phyloP scores from a whole-genome alignment of 768 basidiomycete species.

The Tremella mesenterica region DNA sequence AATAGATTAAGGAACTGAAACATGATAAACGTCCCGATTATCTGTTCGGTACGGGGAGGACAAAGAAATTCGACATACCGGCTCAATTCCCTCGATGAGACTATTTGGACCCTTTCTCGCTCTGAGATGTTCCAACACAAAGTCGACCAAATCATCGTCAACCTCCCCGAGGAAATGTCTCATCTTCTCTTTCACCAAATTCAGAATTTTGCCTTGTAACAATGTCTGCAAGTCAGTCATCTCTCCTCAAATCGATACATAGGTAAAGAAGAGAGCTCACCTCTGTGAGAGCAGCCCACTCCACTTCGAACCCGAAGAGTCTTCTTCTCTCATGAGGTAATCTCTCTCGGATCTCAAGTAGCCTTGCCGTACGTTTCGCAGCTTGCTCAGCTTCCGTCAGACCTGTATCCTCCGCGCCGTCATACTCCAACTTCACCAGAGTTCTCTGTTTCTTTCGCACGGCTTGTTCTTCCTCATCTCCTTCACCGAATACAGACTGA shows the following conservation, averaged over 20 bases:
- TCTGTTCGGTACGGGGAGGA: neutral
- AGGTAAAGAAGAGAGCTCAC: slow-evolving; percentile 49
- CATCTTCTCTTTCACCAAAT: slow-evolving; percentile 73
- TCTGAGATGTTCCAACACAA: slow-evolving; percentile 82
- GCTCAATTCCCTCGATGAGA: slow-evolving; percentile 80
- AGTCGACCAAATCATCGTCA: slow-evolving; percentile 89
- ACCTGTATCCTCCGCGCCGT: slow-evolving; percentile 8
- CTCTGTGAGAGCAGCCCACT: slow-evolving; percentile 85
- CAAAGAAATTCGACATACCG: slow-evolving; percentile 53
- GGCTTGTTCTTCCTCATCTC: slow-evolving; percentile 79
- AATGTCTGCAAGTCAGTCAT: slow-evolving; percentile 52
- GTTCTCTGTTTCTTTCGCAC: slow-evolving; percentile 73
- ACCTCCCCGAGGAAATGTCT: slow-evolving; percentile 80
- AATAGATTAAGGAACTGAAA: neutral
- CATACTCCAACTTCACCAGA: slow-evolving; percentile 70
- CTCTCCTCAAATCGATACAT: neutral
- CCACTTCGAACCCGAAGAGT: slow-evolving; percentile 45
- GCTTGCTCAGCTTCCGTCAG: slow-evolving; percentile 55
- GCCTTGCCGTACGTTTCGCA: slow-evolving; percentile 66
- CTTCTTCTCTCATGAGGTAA: slow-evolving; percentile 68
- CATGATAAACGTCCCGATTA: neutral
- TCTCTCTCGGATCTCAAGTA: slow-evolving; percentile 65
- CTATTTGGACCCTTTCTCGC: slow-evolving; percentile 80
- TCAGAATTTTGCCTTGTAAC: slow-evolving; percentile 78
- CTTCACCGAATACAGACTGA: slow-evolving; percentile 58